These are phyloP conservation scores for Kondoa subrosea DNA, from an alignment of 768 basidiomycete genomes.

Conservation along the genomic window DNA sequence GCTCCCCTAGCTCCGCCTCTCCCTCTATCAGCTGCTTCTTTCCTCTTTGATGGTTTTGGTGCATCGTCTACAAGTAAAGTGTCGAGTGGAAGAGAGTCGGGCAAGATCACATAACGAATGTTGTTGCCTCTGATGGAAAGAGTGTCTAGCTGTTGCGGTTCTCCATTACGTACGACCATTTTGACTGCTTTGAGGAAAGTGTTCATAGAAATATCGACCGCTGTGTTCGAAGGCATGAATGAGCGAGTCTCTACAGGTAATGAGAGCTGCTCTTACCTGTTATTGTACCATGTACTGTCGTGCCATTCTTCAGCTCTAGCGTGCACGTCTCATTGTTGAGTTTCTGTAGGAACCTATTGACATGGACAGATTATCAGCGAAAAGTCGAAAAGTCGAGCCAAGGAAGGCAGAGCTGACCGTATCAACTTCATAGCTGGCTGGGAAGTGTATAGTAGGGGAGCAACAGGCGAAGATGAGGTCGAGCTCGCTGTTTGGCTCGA, in stretches of 20 bases:
- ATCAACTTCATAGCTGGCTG: slow-evolving; percentile 19
- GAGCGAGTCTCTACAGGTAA: neutral
- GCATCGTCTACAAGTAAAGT: slow-evolving; percentile 94
- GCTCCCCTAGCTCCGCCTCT: slow-evolving; percentile 2
- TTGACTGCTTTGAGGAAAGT: slow-evolving; percentile 96
- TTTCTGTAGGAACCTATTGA: slow-evolving; percentile 69
- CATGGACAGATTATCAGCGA: neutral
- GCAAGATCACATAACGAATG: slow-evolving; percentile 91
- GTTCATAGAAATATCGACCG: slow-evolving; percentile 99
- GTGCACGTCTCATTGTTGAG: slow-evolving; percentile 98
- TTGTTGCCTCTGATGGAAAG: slow-evolving; percentile 93
- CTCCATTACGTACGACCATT: slow-evolving; percentile 80
- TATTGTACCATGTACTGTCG: slow-evolving; percentile 85
- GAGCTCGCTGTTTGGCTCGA: too few species aligned
- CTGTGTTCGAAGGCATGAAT: slow-evolving; percentile 35
- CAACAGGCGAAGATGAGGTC: slow-evolving; percentile 1
- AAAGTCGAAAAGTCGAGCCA: slow-evolving; percentile 14
- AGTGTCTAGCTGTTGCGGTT: slow-evolving; percentile 67
- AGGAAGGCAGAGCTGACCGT: slow-evolving; percentile 9
- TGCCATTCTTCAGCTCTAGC: slow-evolving; percentile 94
- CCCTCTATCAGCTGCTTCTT: slow-evolving; percentile 39
- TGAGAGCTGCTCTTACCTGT: slow-evolving; percentile 62
- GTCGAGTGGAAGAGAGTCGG: slow-evolving; percentile 87
- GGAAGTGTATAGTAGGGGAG: neutral
- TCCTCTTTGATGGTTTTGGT: slow-evolving; percentile 89